Evolutionary conservation across 345 rosid species (phyloP).

Genomic region (Pugionium dolabratum): DNA sequence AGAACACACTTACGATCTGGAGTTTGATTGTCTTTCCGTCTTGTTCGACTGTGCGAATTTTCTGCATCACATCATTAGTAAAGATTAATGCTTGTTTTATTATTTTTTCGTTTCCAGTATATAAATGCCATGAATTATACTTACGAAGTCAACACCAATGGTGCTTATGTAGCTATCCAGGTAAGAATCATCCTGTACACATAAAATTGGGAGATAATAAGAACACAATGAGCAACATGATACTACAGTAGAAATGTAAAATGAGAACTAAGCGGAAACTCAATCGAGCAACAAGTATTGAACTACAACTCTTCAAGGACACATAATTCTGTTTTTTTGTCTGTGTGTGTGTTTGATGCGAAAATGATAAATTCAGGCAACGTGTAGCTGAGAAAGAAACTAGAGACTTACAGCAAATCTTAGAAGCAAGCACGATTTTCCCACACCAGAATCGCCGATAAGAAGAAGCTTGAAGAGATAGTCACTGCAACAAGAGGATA

Average conservation of each 20-base stretch:
- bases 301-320: neutral
- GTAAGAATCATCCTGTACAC: conserved; percentile 69
- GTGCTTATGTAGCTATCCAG: conserved; percentile 94
- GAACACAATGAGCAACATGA: neutral
- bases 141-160: conserved; percentile 91
- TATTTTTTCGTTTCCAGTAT: neutral
- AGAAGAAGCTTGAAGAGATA: conserved; percentile 49
- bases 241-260: neutral
- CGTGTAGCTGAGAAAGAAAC: neutral
- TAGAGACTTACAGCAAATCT: conserved; percentile 46
- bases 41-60: conserved; percentile 89
- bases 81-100: neutral
- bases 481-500: conserved; percentile 32
- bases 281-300: conserved; percentile 9
- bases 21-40: conserved; percentile 75
- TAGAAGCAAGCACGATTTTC: conserved; percentile 48
- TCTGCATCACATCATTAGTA: conserved; percentile 45
- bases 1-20: conserved; percentile 41
- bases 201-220: neutral
- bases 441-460: conserved; percentile 52
- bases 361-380: neutral
- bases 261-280: neutral
- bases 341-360: neutral
- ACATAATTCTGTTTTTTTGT: no score
- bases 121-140: conserved; percentile 39